Percentiles rank a stretch among this genome's conserved stretches.
These are phyloP conservation scores for Rhodomyrtus psidioides DNA, from an alignment of 441 rosid species.

Conservation along the genomic window DNA sequence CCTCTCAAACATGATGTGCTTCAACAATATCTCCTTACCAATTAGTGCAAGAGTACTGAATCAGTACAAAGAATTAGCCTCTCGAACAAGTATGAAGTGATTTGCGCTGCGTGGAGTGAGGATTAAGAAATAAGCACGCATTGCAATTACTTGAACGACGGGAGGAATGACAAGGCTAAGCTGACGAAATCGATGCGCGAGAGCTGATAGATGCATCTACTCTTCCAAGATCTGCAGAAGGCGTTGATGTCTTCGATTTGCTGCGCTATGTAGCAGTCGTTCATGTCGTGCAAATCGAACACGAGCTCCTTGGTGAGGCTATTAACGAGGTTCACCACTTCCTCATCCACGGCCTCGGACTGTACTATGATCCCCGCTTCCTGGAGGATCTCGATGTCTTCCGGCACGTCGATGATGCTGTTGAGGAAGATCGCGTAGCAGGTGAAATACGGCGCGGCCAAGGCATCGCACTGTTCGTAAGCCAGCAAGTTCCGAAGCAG, in stretches of 20 bases:
- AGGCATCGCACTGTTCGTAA: neutral
- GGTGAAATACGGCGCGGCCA: neutral
- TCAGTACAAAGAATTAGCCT: neutral
- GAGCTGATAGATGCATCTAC: neutral
- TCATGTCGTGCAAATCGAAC: neutral
- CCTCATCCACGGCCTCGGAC: neutral
- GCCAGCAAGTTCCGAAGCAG: neutral
- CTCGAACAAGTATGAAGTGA: neutral
- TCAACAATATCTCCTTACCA: neutral
- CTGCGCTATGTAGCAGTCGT: neutral
- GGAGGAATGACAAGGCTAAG: neutral
- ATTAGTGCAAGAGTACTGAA: neutral
- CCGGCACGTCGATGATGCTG: neutral
- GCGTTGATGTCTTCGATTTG: neutral
- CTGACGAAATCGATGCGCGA: neutral
- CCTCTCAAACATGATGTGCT: neutral
- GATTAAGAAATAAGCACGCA: neutral
- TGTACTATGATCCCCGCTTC: neutral
- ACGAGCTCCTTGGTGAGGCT: neutral
- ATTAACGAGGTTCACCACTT: neutral
- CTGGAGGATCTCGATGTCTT: neutral
- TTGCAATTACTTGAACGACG: neutral
- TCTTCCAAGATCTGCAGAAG: neutral
- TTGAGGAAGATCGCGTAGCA: constrained; percentile 1
- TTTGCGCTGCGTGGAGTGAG: neutral